These are phyloP conservation scores for Astrocystis sublimbata DNA, from an alignment of 495 filamentous ascomycete species.

Conservation along the genomic window DNA sequence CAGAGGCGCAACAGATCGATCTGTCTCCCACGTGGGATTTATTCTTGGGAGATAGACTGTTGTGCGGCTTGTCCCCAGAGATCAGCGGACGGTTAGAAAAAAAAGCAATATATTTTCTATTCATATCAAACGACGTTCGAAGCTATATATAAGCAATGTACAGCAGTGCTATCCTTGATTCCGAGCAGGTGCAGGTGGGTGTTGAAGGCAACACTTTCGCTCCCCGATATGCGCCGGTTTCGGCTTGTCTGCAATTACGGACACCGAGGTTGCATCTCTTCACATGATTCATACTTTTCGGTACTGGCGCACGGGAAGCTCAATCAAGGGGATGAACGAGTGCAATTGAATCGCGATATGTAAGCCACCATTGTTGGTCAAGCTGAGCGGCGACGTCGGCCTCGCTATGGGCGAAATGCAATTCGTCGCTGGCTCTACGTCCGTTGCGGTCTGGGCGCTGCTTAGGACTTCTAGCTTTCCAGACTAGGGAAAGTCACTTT, in stretches of 20 bases:
- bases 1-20: neutral
- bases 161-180: too few species aligned
- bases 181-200: too few species aligned
- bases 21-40: neutral
- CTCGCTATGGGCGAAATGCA: neutral
- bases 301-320: neutral
- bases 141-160: too few species aligned
- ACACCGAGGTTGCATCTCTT: neutral
- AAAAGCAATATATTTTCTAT: neutral
- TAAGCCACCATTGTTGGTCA: neutral
- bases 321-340: neutral
- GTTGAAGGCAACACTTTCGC: too few species aligned
- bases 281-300: neutral
- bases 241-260: neutral
- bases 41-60: neutral
- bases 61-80: too few species aligned
- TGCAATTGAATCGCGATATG: neutral
- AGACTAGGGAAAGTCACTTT: neutral
- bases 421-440: neutral
- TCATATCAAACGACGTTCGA: too few species aligned
- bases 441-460: neutral
- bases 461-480: neutral
- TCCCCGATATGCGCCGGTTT: constrained; percentile 2
- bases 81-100: too few species aligned
- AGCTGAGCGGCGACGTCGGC: neutral